These are phyloP conservation scores for Westerdykella aurantiaca DNA, from an alignment of 2,329 filamentous ascomycete species.

Conservation along the genomic window DNA sequence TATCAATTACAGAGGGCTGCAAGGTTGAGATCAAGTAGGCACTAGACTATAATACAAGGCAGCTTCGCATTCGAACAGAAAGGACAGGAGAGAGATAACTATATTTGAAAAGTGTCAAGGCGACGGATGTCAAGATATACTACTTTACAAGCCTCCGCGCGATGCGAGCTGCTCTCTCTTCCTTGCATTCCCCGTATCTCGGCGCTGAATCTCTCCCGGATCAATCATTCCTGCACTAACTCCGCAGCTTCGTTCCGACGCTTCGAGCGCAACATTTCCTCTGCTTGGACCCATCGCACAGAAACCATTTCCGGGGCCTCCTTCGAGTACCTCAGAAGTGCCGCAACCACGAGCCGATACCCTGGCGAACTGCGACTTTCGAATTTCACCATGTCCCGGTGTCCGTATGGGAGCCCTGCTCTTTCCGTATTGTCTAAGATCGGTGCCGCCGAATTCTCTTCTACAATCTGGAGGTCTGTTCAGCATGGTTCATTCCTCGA, in stretches of 20 bases:
- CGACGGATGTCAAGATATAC: no score
- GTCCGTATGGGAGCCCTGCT: slow-evolving; percentile 30
- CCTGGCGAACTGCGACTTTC: slow-evolving; percentile 16
- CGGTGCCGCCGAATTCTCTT: slow-evolving; percentile 17
- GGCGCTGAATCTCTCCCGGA: no score
- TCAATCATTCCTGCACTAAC: slow-evolving; percentile 3
- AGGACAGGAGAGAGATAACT: no score
- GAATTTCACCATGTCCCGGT: slow-evolving; percentile 29
- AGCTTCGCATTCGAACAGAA: no score
- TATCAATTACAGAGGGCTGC: slow-evolving; percentile 20
- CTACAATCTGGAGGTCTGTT: slow-evolving; percentile 17
- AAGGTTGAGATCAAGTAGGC: slow-evolving; percentile 12
- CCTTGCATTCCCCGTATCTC: background rate
- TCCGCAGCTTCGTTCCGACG: slow-evolving; percentile 12
- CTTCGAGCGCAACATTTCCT: slow-evolving; percentile 8
- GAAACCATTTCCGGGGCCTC: slow-evolving; percentile 10
- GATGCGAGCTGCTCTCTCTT: no score
- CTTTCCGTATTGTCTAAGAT: slow-evolving; percentile 33
- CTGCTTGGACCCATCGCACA: slow-evolving; percentile 9
- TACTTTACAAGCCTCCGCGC: no score
- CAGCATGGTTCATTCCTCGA: background rate
- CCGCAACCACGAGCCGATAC: slow-evolving; percentile 22
- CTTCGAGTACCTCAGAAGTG: slow-evolving; percentile 14
- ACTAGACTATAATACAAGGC: no score
- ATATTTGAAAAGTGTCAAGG: no score